Evolutionary conservation across 257 asterid genomes (phyloP), one percentile per base, ranked within the genome.

Genomic region (Scutellaria baicalensis): DNA sequence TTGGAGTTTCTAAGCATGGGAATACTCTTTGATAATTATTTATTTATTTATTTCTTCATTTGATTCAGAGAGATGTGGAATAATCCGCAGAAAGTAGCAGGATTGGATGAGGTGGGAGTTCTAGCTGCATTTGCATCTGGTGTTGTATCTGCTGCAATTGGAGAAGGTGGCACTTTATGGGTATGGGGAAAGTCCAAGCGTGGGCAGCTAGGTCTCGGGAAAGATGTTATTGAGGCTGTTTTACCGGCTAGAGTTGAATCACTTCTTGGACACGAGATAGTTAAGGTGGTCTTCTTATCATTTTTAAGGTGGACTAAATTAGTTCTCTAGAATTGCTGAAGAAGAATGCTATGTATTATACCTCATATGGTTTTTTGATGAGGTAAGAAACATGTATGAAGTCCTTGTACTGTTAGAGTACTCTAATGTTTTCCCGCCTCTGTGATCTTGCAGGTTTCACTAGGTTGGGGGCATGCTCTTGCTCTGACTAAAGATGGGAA

Each of bases 391-490:
- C 44, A 10, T 55, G 6, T 66, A 12, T 47, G 12, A 44, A 36
- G 52, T 66, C 13, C n/a, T 16, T 47, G 62, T 43, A 33, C 61
- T 40, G 20, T 27, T 59, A 40, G 70, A 39, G 23, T 44, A 48
- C 35, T 50, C 48, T 66, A 35, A 75, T 70, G 23, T 48, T 44
- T 58, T 35, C 66, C 11, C 12, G 6, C 80, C 21, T 64, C 11
- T 50, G 45, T 45, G 54, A 72, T 20, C 42, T 74, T 69, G 78
- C 91, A 93, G 97, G 91, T 91, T 16, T 81, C 99, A 45, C 78
- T 94, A 7, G 97, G 99, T 56, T 94, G 97, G 99, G 99, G 99
- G 3, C 99, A 94, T 72, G 92, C 91, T 68, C 96, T 94, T 67
- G 99, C 97, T 3, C 75, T 94, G 69, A 82, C 96, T 64, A 80